Conservation (phyloP, 2,329 filamentous ascomycete genomes). For the Botrytis fragariae region DNA sequence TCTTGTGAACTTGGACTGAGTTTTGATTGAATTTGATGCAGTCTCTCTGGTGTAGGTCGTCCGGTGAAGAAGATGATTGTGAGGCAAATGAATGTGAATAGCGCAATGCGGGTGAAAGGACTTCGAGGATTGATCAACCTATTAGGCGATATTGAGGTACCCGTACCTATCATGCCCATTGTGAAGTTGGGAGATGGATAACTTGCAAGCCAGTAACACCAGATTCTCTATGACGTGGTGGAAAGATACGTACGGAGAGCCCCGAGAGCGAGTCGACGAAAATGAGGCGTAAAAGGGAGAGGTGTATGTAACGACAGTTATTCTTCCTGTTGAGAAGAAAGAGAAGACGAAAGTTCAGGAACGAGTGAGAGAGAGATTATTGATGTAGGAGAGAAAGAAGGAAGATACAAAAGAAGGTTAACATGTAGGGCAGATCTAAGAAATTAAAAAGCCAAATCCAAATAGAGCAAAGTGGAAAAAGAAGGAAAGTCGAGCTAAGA, state of each 20-base stretch:
- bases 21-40: conserved; percentile 23
- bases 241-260: neutral
- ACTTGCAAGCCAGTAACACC: conserved; percentile 1
- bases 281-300: neutral
- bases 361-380: neutral
- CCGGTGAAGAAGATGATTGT: conserved; percentile 30
- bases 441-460: neutral
- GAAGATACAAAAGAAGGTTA: neutral
- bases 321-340: neutral
- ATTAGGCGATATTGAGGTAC: conserved; percentile 11
- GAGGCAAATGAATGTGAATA: conserved; percentile 30
- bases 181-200: neutral
- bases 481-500: conserved; percentile 3
- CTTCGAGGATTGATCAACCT: conserved; percentile 28
- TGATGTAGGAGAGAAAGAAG: neutral
- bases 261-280: neutral
- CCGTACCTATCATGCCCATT: conserved; percentile 13
- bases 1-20: conserved; percentile 18
- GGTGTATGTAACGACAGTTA: conserved; percentile 7
- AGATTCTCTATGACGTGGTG: neutral
- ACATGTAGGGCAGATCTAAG: neutral
- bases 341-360: neutral
- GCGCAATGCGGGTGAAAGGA: conserved; percentile 27
- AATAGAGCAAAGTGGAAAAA: neutral
- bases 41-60: conserved; percentile 11